Conservation (phyloP, 306 rosid species). For the Cucurbita moschata region DNA sequence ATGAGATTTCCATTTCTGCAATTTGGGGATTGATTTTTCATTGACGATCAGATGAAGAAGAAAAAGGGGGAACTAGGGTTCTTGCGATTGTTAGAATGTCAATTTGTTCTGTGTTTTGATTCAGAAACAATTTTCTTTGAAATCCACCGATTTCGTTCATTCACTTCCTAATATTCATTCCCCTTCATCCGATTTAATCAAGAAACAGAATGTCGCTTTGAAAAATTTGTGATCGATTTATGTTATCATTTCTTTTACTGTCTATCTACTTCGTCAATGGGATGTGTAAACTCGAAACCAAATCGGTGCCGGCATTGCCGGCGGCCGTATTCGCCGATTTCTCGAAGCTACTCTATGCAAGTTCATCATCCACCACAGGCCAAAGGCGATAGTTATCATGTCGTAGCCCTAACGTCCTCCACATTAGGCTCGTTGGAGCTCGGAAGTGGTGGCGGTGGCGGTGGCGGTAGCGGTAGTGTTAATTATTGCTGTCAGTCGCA, state of each 20-base stretch:
- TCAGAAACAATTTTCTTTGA: not conserved
- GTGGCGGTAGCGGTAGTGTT: not conserved
- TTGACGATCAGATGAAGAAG: not conserved
- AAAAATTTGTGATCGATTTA: not conserved
- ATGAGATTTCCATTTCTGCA: not conserved
- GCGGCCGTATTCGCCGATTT: constrained; percentile 42
- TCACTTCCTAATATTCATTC: not conserved
- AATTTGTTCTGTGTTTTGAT: not conserved
- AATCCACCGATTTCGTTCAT: not conserved
- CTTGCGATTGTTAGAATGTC: not conserved
- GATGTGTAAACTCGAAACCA: constrained; percentile 75
- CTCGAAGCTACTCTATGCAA: constrained; percentile 76
- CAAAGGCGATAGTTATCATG: constrained; percentile 48
- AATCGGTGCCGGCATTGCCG: constrained; percentile 65
- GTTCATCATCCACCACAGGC: constrained; percentile 60
- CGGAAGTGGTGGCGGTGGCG: not conserved
- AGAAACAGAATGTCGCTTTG: not conserved
- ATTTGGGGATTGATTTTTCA: not conserved
- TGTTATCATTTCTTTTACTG: not conserved
- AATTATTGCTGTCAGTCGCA: not conserved
- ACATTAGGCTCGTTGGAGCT: constrained; percentile 59
- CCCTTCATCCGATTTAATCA: not conserved
- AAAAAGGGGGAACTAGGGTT: not conserved
- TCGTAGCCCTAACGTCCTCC: constrained; percentile 72
- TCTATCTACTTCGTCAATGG: constrained; percentile 27